Percentiles rank a stretch among this genome's conserved stretches.
Conservation (phyloP, 768 basidiomycete genomes). For the Calvatia gigantea region DNA sequence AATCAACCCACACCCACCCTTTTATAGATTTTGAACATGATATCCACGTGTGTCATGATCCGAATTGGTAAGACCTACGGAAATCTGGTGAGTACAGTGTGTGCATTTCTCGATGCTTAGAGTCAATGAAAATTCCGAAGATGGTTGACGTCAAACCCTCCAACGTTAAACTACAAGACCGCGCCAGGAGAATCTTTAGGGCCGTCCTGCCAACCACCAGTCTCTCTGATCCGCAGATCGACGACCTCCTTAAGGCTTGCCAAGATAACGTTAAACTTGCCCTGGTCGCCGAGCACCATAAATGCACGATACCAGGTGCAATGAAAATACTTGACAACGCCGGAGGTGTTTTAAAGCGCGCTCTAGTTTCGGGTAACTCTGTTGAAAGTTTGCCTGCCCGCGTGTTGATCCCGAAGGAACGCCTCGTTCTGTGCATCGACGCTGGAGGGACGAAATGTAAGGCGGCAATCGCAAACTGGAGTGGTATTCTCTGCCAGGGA, state of each 20-base stretch:
- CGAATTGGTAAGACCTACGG: conserved; percentile 32
- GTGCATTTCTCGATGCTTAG: background rate
- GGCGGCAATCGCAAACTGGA: conserved; percentile 19
- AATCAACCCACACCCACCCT: background rate
- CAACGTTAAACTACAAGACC: conserved; percentile 26
- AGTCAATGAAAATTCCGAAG: conserved; percentile 12
- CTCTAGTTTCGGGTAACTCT: conserved; percentile 8
- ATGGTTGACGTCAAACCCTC: conserved; percentile 32
- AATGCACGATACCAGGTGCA: conserved; percentile 19
- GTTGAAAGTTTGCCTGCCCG: background rate
- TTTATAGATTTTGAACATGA: conserved; percentile 31
- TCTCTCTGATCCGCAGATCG: conserved; percentile 23
- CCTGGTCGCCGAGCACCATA: conserved; percentile 23
- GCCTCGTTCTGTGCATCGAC: conserved; percentile 22
- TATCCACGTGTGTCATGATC: conserved; percentile 31
- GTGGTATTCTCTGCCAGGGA: conserved; percentile 18
- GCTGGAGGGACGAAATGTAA: conserved; percentile 26
- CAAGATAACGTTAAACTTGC: conserved; percentile 29
- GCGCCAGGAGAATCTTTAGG: conserved; percentile 28
- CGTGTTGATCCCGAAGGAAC: background rate
- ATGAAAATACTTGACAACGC: conserved; percentile 15
- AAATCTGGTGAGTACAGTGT: conserved; percentile 23
- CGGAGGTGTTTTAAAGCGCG: conserved; percentile 20
- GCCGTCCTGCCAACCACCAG: conserved; percentile 19
- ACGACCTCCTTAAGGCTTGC: conserved; percentile 25